phyloP scores from a whole-genome alignment of 2,329 filamentous ascomycete genomes.

The Huntiella decipiens region DNA sequence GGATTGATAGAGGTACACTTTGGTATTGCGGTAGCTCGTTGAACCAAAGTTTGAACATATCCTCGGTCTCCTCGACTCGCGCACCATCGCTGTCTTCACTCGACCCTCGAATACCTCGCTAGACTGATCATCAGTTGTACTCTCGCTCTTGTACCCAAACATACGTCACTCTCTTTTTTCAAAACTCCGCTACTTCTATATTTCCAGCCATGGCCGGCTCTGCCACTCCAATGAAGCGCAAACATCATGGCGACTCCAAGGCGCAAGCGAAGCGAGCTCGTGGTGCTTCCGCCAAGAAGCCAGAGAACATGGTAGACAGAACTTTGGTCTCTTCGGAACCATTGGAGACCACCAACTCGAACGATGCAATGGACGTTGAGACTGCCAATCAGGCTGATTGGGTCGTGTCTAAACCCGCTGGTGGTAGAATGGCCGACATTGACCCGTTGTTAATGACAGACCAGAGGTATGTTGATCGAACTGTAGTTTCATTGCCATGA shows the following conservation, averaged over 20 bases:
- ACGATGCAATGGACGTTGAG: not conserved
- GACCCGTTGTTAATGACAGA: constrained; percentile 43
- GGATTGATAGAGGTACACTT: not conserved
- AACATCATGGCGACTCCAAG: constrained; percentile 10
- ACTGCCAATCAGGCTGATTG: constrained; percentile 22
- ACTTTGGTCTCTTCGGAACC: constrained; percentile 5
- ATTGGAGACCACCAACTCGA: not conserved
- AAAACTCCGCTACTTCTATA: not conserved
- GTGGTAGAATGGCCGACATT: constrained; percentile 44
- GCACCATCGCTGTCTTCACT: too few relatives aligned
- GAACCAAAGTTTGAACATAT: too few relatives aligned
- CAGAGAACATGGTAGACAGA: constrained; percentile 8
- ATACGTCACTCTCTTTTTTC: not conserved
- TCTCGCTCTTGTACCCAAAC: too few relatives aligned
- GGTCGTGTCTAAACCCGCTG: constrained; percentile 45
- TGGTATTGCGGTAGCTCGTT: too few relatives aligned
- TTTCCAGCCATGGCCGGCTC: constrained; percentile 6
- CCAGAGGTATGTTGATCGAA: constrained; percentile 23
- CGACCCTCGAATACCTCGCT: too few relatives aligned
- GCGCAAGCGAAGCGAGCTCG: constrained; percentile 8
- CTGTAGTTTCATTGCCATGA: not conserved
- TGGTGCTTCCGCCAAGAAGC: not conserved
- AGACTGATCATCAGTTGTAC: too few relatives aligned
- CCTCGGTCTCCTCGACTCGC: too few relatives aligned
- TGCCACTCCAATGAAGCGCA: constrained; percentile 9